Evolutionary conservation across 1,284 basidiomycete genomes (phyloP), one percentile per base, ranked within the genome.

Genomic region (Bjerkandera adusta): DNA sequence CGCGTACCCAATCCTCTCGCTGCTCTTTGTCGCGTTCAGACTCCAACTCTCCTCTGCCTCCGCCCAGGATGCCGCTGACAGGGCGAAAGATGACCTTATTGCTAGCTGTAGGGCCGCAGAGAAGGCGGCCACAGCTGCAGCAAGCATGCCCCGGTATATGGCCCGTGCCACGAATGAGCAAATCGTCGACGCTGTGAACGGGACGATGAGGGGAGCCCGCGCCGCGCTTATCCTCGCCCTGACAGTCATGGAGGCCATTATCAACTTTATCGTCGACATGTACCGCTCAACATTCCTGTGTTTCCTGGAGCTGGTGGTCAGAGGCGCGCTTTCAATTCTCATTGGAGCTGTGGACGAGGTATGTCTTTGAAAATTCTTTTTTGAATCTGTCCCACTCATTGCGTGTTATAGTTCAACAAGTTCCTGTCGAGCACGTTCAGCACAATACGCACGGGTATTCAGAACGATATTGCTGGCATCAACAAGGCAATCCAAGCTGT

Each of bases 271-370:
- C 49, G 81, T 97, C 57, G 88, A 94, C 67, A 81, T 87, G 44
- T 99, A 97, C 64, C 84, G 92, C 30, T 92, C 90, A 3, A 85
- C 94, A 1, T 84, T 97, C 56, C 74, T 97, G 41, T 98, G 95
- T 68, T 92, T 96, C 54, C 71, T 97, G 54, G 92, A 97, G 68
- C 75, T 98, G 37, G 81, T 92, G 11, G 85, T 99, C 2, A 79
- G 85, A 18, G 92, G 92, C 12, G 83, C 80, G 1, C 71, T 99
- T 29, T 76, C 83, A 21, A 69, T 97, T 41, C 68, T 97, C 15
- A 92, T 97, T 44, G 74, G 71, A 37, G 92, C 90, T 5, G 88
- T 93, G 1, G 70, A 89, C 50, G 85, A 85, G 67, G 91, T 92
- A 57, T 53, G 79, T 72, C 25, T n/a, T 22, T 15, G 21, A 20